These are phyloP conservation scores for Tricholoma sp. DNA, from an alignment of 768 basidiomycete species.

Conservation along the genomic window DNA sequence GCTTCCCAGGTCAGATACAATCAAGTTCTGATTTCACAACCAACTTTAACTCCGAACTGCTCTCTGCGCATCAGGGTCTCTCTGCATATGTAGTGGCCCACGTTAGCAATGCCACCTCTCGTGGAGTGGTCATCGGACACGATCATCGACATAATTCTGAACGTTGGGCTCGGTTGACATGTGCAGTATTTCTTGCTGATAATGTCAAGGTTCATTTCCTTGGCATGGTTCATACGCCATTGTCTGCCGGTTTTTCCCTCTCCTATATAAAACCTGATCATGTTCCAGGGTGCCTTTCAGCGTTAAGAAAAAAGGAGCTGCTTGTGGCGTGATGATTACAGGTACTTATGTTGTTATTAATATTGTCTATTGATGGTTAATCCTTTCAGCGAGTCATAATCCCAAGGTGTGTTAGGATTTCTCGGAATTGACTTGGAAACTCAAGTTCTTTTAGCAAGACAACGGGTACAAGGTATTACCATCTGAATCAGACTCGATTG, in stretches of 20 bases:
- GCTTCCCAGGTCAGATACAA: conserved; percentile 57
- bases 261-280: neutral
- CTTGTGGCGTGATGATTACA: conserved; percentile 89
- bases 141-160: conserved; percentile 82
- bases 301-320: conserved; percentile 59
- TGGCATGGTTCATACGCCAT: conserved; percentile 75
- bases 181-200: conserved; percentile 58
- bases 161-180: conserved; percentile 72
- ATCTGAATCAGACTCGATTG: neutral
- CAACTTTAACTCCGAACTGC: neutral
- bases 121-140: conserved; percentile 80
- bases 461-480: conserved; percentile 77
- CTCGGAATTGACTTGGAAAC: neutral
- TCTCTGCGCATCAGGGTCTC: conserved; percentile 50
- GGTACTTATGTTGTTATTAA: conserved; percentile 35
- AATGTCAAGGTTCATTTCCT: conserved; percentile 68
- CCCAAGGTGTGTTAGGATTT: conserved; percentile 53
- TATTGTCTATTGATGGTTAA: neutral
- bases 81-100: conserved; percentile 61
- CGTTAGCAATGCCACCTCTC: conserved; percentile 44
- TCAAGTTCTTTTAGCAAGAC: conserved; percentile 49
- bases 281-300: conserved; percentile 70
- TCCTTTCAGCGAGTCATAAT: conserved; percentile 69
- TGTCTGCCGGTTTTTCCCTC: conserved; percentile 38
- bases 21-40: conserved; percentile 3